A percentile compares a stretch with the other conserved stretches of the same genome.
Evolutionary conservation across 2,329 filamentous ascomycete genomes (phyloP).

Genomic region (Stagonosporopsis chrysanthemi): DNA sequence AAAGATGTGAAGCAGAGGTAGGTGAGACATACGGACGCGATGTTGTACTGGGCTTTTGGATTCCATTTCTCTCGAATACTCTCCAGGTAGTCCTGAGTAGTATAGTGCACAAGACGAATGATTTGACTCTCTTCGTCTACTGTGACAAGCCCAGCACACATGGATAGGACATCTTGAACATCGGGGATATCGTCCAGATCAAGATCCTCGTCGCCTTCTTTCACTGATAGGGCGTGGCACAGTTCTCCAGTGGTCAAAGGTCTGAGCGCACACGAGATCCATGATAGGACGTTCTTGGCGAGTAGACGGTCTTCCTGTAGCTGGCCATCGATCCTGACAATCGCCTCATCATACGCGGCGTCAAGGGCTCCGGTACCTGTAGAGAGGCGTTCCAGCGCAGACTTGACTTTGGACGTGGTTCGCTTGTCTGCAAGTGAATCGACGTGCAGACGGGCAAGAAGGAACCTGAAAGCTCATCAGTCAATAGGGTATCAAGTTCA

Average conservation of each 20-base stretch:
- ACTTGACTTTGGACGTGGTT: constrained; percentile 44
- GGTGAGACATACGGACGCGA: constrained; percentile 37
- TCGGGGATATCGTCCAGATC: constrained; percentile 24
- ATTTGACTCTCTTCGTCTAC: constrained; percentile 38
- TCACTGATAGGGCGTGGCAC: constrained; percentile 23
- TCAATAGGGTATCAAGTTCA: background rate
- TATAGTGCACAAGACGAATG: constrained; percentile 42
- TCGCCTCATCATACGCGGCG: constrained; percentile 52
- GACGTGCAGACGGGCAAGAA: constrained; percentile 52
- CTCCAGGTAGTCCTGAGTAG: constrained; percentile 41
- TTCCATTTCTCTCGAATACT: constrained; percentile 30
- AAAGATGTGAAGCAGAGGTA: constrained; percentile 42
- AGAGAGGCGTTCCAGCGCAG: constrained; percentile 41
- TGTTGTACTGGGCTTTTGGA: constrained; percentile 25
- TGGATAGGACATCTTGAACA: constrained; percentile 23
- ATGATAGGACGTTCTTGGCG: constrained; percentile 42
- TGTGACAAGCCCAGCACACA: constrained; percentile 42
- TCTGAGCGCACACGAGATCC: constrained; percentile 24
- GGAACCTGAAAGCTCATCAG: constrained; percentile 24
- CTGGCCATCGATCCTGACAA: constrained; percentile 56
- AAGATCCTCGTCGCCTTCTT: constrained; percentile 2
- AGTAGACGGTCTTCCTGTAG: constrained; percentile 38
- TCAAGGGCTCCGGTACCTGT: constrained; percentile 46
- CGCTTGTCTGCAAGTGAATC: constrained; percentile 44
- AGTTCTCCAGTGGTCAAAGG: constrained; percentile 25